Conservation (phyloP, 768 basidiomycete genomes). For the Mycena indigotica region DNA sequence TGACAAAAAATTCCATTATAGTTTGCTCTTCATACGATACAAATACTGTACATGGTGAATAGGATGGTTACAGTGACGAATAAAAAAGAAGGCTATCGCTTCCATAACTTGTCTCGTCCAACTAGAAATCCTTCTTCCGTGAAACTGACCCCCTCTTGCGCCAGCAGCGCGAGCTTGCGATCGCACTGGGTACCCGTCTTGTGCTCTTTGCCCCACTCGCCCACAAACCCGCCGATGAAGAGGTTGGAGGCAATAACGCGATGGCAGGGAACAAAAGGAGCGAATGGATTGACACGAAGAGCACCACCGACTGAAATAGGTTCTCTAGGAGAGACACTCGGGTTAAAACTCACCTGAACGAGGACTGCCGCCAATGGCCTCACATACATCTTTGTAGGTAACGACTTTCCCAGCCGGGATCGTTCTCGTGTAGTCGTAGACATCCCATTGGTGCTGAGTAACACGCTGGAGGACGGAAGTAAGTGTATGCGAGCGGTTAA, state of each 20-base stretch:
- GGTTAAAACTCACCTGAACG: conserved; percentile 55
- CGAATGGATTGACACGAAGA: conserved; percentile 65
- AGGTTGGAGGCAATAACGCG: conserved; percentile 64
- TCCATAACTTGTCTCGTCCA: conserved; percentile 17
- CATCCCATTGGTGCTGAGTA: conserved; percentile 59
- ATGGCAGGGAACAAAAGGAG: conserved; percentile 69
- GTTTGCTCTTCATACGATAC: no score
- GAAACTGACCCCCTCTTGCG: conserved; percentile 57
- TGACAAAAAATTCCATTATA: background rate
- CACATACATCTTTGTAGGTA: conserved; percentile 58
- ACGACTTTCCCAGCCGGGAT: conserved; percentile 56
- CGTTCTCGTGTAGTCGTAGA: conserved; percentile 54
- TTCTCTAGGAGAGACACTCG: background rate
- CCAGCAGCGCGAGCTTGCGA: conserved; percentile 52
- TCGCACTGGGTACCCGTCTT: conserved; percentile 44
- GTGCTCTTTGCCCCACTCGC: conserved; percentile 57
- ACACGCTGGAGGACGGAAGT: conserved; percentile 46
- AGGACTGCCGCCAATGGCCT: conserved; percentile 59
- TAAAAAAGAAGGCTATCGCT: background rate
- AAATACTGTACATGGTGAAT: conserved; percentile 1
- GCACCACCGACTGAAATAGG: conserved; percentile 62
- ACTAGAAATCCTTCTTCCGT: conserved; percentile 45
- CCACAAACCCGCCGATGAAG: conserved; percentile 64
- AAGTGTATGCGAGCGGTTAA: background rate
- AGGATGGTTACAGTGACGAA: background rate